Evolutionary conservation across 2,329 filamentous ascomycete genomes (phyloP).

Genomic region (Scopulariopsis brevicaulis): DNA sequence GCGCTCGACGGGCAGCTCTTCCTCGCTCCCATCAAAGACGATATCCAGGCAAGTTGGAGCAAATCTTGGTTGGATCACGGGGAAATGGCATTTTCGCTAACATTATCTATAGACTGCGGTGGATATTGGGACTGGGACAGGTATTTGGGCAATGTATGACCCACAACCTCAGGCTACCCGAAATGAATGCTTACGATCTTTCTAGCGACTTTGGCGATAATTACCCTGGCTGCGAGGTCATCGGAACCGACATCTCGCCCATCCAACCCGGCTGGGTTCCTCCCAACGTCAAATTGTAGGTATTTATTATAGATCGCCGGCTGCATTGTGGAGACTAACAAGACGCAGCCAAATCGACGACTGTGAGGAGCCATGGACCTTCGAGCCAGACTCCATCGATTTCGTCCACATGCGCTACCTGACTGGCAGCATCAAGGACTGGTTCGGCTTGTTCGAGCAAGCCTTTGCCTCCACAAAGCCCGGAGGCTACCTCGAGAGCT

Average conservation of each 20-base stretch:
- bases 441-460: constrained; percentile 37
- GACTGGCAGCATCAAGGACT: constrained; percentile 43
- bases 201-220: constrained; percentile 33
- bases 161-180: not conserved
- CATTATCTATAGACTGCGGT: not conserved
- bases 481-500: constrained; percentile 30
- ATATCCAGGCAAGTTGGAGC: constrained; percentile 1
- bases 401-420: constrained; percentile 50
- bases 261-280: constrained; percentile 42
- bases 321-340: not conserved
- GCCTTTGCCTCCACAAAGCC: constrained; percentile 33
- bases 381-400: constrained; percentile 38
- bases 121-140: constrained; percentile 6
- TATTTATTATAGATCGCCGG: not conserved
- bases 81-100: not conserved
- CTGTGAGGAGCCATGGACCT: constrained; percentile 38
- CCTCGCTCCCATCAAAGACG: constrained; percentile 13
- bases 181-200: not conserved
- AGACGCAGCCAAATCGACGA: constrained; percentile 39
- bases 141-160: constrained; percentile 8
- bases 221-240: constrained; percentile 28
- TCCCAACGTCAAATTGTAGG: constrained; percentile 19
- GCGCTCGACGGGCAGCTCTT: constrained; percentile 12
- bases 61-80: not conserved
- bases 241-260: constrained; percentile 43